These are phyloP conservation scores for Fraxinus platypoda DNA, from an alignment of 305 asterid genomes.

Conservation along the genomic window DNA sequence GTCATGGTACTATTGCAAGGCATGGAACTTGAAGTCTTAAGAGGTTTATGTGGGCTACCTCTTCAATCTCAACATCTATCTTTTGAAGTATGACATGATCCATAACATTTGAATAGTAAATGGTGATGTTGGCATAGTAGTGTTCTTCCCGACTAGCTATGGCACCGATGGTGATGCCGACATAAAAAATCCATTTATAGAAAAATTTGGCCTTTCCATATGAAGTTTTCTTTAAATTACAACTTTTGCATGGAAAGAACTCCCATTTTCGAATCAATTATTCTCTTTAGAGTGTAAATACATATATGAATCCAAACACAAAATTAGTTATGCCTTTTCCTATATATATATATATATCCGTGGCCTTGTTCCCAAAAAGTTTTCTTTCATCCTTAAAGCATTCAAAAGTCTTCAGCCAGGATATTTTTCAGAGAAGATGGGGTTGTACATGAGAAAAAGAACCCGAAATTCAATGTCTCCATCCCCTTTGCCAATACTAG, in stretches of 20 bases:
- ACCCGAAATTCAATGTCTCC: slow-evolving; percentile 55
- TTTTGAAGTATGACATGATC: background rate
- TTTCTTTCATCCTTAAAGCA: background rate
- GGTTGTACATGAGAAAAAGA: slow-evolving; percentile 41
- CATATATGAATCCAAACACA: background rate
- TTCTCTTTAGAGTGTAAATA: background rate
- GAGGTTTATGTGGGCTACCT: background rate
- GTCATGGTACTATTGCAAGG: background rate
- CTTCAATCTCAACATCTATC: background rate
- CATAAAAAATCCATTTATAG: background rate
- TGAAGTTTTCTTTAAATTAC: background rate
- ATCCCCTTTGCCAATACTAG: slow-evolving; percentile 59
- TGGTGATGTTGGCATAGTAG: background rate
- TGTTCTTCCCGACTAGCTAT: background rate
- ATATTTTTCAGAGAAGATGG: slow-evolving; percentile 27
- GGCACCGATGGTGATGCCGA: background rate
- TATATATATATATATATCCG: background rate
- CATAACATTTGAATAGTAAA: background rate
- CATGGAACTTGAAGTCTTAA: background rate
- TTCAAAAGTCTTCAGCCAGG: background rate
- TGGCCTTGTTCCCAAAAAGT: background rate
- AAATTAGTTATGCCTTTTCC: slow-evolving; percentile 17
- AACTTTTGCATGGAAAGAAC: background rate
- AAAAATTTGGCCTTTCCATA: background rate
- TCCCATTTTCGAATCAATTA: slow-evolving; percentile 17